phyloP scores from a whole-genome alignment of 345 rosid species.

The Stellera chamaejasme region DNA sequence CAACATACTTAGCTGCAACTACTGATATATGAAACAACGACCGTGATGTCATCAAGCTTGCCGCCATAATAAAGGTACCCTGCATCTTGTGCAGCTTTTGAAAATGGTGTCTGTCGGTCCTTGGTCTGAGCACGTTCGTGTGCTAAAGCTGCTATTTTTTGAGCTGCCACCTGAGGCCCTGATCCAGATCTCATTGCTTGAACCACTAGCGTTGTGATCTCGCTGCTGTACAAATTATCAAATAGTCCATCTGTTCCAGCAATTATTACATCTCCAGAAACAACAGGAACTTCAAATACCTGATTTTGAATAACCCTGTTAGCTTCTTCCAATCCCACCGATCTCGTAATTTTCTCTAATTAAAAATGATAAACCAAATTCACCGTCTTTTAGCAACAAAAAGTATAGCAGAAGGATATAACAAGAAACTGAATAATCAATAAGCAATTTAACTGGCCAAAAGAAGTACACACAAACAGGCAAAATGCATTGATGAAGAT shows the following conservation, averaged over 20 bases:
- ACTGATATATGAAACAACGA: slow-evolving; percentile 68
- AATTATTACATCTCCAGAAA: slow-evolving; percentile 78
- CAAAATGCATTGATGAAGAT: no score
- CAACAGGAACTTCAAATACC: slow-evolving; percentile 72
- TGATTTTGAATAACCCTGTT: slow-evolving; percentile 9
- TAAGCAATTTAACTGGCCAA: no score
- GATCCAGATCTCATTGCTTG: slow-evolving; percentile 64
- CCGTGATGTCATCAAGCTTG: slow-evolving; percentile 95
- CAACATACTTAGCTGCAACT: slow-evolving; percentile 13
- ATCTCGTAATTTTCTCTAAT: no score
- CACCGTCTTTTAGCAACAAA: no score
- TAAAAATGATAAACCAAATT: no score
- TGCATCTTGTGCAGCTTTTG: slow-evolving; percentile 87
- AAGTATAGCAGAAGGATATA: no score
- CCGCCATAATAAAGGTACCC: slow-evolving; percentile 91
- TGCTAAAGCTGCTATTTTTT: slow-evolving; percentile 83
- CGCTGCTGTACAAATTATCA: slow-evolving; percentile 83
- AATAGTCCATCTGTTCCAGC: slow-evolving; percentile 97
- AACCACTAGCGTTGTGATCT: slow-evolving; percentile 69
- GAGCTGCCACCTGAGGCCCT: slow-evolving; percentile 67
- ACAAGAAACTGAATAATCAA: no score
- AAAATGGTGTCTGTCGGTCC: slow-evolving; percentile 79
- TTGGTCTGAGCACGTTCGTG: slow-evolving; percentile 66
- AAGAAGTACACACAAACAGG: no score
- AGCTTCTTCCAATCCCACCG: no score